A percentile compares a stretch with the other conserved stretches of the same genome.
Conservation (phyloP, 1,284 basidiomycete species). For the Pyrrhoderma lamaoense region DNA sequence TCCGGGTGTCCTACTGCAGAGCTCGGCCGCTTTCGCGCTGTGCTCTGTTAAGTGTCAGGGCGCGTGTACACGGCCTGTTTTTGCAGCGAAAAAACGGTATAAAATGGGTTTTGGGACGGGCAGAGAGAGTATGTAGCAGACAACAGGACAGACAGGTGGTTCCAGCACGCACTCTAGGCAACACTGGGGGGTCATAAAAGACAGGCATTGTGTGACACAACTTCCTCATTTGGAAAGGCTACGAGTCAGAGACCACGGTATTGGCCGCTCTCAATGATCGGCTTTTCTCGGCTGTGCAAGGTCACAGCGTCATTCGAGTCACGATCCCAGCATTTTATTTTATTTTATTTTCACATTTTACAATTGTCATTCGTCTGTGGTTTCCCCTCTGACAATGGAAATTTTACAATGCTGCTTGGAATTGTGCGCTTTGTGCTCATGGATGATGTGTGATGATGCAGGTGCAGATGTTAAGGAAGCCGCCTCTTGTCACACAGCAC, state of each 20-base stretch:
- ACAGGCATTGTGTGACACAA: slow-evolving; percentile 1
- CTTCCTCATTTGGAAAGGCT: neutral
- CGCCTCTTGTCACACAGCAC: no score
- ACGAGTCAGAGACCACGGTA: slow-evolving; percentile 10
- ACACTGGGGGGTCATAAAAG: neutral
- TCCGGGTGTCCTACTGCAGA: slow-evolving; percentile 12
- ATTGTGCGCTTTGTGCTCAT: no score
- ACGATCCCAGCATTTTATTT: no score
- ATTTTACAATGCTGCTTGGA: no score
- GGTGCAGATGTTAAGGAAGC: no score
- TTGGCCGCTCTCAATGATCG: slow-evolving; percentile 9
- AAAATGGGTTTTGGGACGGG: neutral
- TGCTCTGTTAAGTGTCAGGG: slow-evolving; percentile 1
- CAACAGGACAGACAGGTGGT: neutral
- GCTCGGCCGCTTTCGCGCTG: slow-evolving; percentile 15
- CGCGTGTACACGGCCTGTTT: neutral
- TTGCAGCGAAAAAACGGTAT: neutral
- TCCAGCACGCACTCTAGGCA: neutral
- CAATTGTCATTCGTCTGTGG: no score
- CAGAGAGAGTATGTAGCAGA: neutral
- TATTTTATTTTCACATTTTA: no score
- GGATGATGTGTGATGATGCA: no score
- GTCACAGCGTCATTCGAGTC: neutral
- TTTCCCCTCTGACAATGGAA: no score
- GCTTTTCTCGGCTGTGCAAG: slow-evolving; percentile 7